A percentile compares a stretch with the other conserved stretches of the same genome.
phyloP scores from a whole-genome alignment of 805 yeast species.

The Yamadazyma takamatsuzukensis region DNA sequence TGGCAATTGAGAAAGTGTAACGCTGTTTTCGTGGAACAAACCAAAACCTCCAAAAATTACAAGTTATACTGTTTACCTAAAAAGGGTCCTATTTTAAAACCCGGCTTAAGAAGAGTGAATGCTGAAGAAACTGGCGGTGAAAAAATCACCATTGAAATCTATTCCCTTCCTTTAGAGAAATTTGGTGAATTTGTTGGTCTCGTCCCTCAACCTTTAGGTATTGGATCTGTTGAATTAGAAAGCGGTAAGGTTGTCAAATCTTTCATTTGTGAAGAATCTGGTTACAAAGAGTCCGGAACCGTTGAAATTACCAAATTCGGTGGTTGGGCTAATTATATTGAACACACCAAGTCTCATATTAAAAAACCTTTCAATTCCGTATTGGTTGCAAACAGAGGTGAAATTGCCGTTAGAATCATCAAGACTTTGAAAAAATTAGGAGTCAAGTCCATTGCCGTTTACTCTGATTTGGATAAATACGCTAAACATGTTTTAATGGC shows the following conservation, averaged over 20 bases:
- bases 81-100: constrained; percentile 79
- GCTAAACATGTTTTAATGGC: constrained; percentile 84
- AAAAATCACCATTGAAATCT: constrained; percentile 72
- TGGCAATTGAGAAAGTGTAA: constrained; percentile 89
- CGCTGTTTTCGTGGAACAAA: constrained; percentile 64
- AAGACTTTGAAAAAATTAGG: constrained; percentile 78
- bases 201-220: constrained; percentile 95
- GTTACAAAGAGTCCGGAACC: constrained; percentile 70
- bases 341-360: constrained; percentile 15
- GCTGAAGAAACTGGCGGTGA: constrained; percentile 41
- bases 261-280: constrained; percentile 89
- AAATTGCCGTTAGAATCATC: constrained; percentile 92
- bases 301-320: constrained; percentile 82
- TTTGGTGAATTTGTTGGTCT: constrained; percentile 82
- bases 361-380: constrained; percentile 72
- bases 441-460: constrained; percentile 80
- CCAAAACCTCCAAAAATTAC: constrained; percentile 70
- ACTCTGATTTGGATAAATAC: constrained; percentile 85
- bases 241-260: constrained; percentile 86
- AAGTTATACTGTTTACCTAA: constrained; percentile 79
- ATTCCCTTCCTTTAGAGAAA: constrained; percentile 70
- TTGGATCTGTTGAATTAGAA: constrained; percentile 84
- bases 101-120: constrained; percentile 75
- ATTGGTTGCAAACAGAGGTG: constrained; percentile 96
- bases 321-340: constrained; percentile 76